Percentiles rank a stretch among this genome's conserved stretches.
Evolutionary conservation across 2,329 filamentous ascomycete genomes (phyloP).

Genomic region (Colletotrichum brevisporum): DNA sequence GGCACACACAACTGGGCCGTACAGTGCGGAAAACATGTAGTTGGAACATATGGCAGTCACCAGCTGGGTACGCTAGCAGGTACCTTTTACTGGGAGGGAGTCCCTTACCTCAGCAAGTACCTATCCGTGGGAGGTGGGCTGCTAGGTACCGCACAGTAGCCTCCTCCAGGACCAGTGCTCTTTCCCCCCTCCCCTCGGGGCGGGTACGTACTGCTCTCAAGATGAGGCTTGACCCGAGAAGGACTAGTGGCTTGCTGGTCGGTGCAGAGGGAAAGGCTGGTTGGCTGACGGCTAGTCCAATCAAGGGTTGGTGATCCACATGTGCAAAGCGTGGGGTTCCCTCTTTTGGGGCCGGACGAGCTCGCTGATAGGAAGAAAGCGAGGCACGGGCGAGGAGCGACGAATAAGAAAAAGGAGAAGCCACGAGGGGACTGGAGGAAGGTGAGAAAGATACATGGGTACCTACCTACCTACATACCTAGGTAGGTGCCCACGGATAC

Average conservation of each 20-base stretch:
- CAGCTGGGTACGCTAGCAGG: background rate
- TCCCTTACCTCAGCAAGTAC: too few relatives aligned
- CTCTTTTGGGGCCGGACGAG: constrained; percentile 30
- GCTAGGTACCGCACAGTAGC: background rate
- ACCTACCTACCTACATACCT: too few relatives aligned
- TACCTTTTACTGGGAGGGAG: too few relatives aligned
- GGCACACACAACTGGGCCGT: constrained; percentile 3
- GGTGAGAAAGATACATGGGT: too few relatives aligned
- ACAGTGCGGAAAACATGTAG: constrained; percentile 9
- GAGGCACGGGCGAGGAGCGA: background rate
- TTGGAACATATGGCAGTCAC: too few relatives aligned
- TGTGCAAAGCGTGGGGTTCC: constrained; percentile 34
- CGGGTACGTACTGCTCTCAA: constrained; percentile 10
- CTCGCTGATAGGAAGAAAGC: constrained; percentile 36
- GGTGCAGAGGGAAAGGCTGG: constrained; percentile 11
- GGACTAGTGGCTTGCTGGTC: background rate
- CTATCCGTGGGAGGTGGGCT: background rate
- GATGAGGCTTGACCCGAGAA: background rate
- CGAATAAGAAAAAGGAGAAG: constrained; percentile 10
- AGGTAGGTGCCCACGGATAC: too few relatives aligned
- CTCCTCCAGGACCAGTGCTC: too few relatives aligned
- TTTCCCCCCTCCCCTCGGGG: too few relatives aligned
- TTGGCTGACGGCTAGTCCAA: constrained; percentile 18
- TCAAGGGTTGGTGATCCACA: constrained; percentile 18
- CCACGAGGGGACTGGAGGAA: background rate